Evolutionary conservation across 371 early-diverging fungal species (phyloP).

Genomic region (Haplosporangium sp.): DNA sequence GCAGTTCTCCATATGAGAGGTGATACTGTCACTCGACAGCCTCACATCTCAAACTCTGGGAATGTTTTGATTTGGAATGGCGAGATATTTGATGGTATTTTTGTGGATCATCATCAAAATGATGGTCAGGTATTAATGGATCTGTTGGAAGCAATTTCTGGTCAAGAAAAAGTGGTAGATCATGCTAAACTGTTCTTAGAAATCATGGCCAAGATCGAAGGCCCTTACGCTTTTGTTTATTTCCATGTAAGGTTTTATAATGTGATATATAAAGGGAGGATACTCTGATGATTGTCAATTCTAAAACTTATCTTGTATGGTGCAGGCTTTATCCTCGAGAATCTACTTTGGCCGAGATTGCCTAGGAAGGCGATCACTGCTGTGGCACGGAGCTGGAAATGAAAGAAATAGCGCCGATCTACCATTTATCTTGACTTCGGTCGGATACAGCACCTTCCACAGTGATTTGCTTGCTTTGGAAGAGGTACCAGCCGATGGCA

Average conservation of each 20-base stretch:
- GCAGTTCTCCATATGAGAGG: slow-evolving; percentile 89
- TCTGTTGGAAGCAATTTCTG: slow-evolving; percentile 50
- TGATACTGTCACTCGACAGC: slow-evolving; percentile 72
- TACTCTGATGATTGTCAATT: neutral
- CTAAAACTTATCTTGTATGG: neutral
- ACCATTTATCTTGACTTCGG: slow-evolving; percentile 68
- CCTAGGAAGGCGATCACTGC: slow-evolving; percentile 85
- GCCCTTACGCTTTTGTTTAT: slow-evolving; percentile 84
- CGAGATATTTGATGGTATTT: slow-evolving; percentile 82
- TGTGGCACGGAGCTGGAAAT: slow-evolving; percentile 62
- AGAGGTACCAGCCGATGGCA: slow-evolving; percentile 80
- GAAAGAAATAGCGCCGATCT: neutral
- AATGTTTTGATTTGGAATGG: slow-evolving; percentile 86
- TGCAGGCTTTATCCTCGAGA: slow-evolving; percentile 55
- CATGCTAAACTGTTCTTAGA: slow-evolving; percentile 48
- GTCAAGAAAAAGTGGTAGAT: neutral
- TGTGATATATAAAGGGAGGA: neutral
- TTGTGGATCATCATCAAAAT: slow-evolving; percentile 63
- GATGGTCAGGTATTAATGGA: slow-evolving; percentile 68
- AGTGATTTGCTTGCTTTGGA: slow-evolving; percentile 59
- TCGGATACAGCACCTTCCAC: slow-evolving; percentile 48
- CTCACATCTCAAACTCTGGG: slow-evolving; percentile 62
- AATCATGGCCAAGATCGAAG: slow-evolving; percentile 70
- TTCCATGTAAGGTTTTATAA: slow-evolving; percentile 59
- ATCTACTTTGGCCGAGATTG: slow-evolving; percentile 89